Conservation (phyloP, 768 basidiomycete genomes). For the Rhodocollybia butyracea region DNA sequence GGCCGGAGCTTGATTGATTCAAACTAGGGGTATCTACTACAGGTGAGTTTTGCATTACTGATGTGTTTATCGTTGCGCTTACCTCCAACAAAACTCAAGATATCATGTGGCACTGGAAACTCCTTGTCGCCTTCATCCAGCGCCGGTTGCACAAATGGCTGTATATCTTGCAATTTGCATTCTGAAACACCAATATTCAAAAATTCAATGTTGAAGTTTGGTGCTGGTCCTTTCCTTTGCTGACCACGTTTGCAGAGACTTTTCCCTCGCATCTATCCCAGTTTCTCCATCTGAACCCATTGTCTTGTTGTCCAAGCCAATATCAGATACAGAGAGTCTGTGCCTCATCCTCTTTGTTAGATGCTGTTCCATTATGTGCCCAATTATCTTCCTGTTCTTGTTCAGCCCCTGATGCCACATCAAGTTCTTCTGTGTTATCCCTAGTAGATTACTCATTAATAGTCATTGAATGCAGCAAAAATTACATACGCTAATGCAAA, state of each 20-base stretch:
- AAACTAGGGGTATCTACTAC: no score
- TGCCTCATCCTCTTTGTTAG: no score
- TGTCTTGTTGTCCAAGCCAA: neutral
- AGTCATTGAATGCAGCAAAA: neutral
- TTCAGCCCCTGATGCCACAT: neutral
- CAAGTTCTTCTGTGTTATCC: neutral
- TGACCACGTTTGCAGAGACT: neutral
- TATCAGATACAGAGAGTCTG: no score
- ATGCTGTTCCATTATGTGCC: no score
- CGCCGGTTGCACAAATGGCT: neutral
- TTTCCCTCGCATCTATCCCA: neutral
- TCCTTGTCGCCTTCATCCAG: neutral
- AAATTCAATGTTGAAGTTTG: neutral
- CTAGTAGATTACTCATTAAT: neutral
- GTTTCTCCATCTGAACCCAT: neutral
- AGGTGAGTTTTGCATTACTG: no score
- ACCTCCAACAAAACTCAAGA: no score
- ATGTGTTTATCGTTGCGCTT: no score
- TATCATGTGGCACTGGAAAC: neutral
- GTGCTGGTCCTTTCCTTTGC: neutral
- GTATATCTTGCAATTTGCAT: neutral
- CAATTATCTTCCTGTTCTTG: neutral
- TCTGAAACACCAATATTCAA: neutral
- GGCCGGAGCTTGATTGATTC: neutral
- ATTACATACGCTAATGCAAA: neutral